Percentiles rank a stretch among this genome's conserved stretches.
Evolutionary conservation across 768 basidiomycete genomes (phyloP).

Genomic region (Tylopilus rubrobrunneus): DNA sequence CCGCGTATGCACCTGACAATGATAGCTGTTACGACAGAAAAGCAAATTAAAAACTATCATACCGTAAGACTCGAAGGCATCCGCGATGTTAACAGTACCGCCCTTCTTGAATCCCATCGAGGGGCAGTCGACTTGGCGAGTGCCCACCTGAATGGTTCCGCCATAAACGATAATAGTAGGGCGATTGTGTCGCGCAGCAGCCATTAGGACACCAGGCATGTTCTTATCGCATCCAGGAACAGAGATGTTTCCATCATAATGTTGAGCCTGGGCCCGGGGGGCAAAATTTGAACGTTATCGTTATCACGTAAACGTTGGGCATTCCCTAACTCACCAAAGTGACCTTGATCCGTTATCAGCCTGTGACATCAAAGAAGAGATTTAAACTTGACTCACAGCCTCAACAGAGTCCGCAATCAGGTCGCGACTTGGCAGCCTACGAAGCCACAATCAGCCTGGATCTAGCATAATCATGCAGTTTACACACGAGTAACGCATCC

Average conservation of each 20-base stretch:
- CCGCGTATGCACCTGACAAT: slow-evolving; percentile 63
- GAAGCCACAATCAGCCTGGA: background rate
- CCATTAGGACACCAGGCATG: slow-evolving; percentile 88
- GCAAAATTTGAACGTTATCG: background rate
- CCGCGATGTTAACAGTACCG: slow-evolving; percentile 80
- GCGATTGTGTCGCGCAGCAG: slow-evolving; percentile 80
- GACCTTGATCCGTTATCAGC: slow-evolving; percentile 37
- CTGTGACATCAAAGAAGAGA: background rate
- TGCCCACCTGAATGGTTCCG: slow-evolving; percentile 78
- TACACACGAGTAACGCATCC: slow-evolving; percentile 84
- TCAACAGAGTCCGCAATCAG: slow-evolving; percentile 89
- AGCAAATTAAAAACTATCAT: background rate
- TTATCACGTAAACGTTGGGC: background rate
- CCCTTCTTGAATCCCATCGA: slow-evolving; percentile 74
- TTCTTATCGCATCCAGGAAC: slow-evolving; percentile 91
- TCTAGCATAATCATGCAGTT: background rate
- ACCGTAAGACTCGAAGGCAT: slow-evolving; percentile 86
- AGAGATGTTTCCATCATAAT: slow-evolving; percentile 85
- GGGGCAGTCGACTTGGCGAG: slow-evolving; percentile 75
- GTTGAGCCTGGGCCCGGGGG: slow-evolving; percentile 74
- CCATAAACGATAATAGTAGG: slow-evolving; percentile 87
- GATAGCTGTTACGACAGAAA: background rate
- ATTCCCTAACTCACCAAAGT: slow-evolving; percentile 42
- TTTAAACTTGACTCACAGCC: slow-evolving; percentile 45
- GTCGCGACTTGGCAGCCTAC: slow-evolving; percentile 79